Evolutionary conservation across 768 basidiomycete species (phyloP).

Genomic region (Lactarius hatsudake): DNA sequence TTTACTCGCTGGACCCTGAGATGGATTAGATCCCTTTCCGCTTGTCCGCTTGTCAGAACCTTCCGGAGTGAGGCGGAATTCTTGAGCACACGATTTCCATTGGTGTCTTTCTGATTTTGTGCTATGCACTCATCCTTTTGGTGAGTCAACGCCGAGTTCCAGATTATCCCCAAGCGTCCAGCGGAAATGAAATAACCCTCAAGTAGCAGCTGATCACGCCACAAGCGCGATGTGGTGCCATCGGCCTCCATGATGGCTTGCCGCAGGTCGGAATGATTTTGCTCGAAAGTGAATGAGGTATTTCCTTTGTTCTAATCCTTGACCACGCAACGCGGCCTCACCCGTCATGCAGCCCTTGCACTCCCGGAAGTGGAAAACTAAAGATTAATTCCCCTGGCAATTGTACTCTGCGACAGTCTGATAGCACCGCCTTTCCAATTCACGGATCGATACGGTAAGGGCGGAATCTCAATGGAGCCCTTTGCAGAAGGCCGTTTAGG

Average conservation of each 20-base stretch:
- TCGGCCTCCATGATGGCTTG: constrained; percentile 7
- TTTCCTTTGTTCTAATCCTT: constrained; percentile 2
- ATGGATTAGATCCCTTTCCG: background rate
- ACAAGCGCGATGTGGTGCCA: constrained; percentile 21
- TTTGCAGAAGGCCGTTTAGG: constrained; percentile 3
- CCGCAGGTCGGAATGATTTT: background rate
- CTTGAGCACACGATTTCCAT: background rate
- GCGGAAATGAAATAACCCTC: constrained; percentile 17
- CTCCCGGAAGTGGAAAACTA: constrained; percentile 5
- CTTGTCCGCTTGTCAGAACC: constrained; percentile 6
- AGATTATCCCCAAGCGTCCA: constrained; percentile 12
- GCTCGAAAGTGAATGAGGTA: background rate
- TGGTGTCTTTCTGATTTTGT: constrained; percentile 13
- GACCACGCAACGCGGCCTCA: background rate
- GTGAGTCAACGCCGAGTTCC: constrained; percentile 8
- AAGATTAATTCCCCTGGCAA: background rate
- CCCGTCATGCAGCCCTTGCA: background rate
- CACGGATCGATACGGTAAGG: constrained; percentile 24
- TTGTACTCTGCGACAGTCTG: background rate
- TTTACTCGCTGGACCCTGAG: background rate
- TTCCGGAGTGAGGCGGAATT: constrained; percentile 3
- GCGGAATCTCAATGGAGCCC: constrained; percentile 15
- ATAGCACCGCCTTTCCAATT: background rate
- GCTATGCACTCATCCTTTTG: constrained; percentile 2
- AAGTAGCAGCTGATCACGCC: constrained; percentile 24